Percentiles rank a stretch among this genome's conserved stretches.
phyloP scores from a whole-genome alignment of 140 eudicot species.

The Oenanthe javanica region DNA sequence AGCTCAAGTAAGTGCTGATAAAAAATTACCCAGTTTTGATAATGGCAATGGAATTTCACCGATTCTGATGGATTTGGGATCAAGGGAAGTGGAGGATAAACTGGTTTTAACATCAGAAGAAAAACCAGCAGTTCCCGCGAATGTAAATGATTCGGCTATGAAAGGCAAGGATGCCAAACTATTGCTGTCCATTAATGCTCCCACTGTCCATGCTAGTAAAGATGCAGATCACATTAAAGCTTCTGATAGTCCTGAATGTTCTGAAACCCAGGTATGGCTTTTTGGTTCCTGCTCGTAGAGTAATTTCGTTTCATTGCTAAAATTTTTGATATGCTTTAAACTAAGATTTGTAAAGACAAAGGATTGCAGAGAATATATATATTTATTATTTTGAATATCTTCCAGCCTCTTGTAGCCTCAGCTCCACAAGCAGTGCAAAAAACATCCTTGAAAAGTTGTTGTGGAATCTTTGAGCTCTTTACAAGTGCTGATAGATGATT shows the following conservation, averaged over 20 bases:
- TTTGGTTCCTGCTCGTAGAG: background rate
- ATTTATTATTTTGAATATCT: background rate
- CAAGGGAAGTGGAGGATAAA: slow-evolving; percentile 2
- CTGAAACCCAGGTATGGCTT: slow-evolving; percentile 42
- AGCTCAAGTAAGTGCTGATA: slow-evolving; percentile 24
- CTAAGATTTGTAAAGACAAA: background rate
- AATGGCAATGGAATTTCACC: slow-evolving; percentile 13
- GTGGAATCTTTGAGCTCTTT: slow-evolving; percentile 81
- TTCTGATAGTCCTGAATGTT: slow-evolving; percentile 21
- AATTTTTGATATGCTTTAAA: background rate
- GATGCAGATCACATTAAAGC: slow-evolving; percentile 35
- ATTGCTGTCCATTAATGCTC: background rate
- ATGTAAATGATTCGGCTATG: slow-evolving; percentile 18
- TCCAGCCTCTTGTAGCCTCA: slow-evolving; percentile 54
- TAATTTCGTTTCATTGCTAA: background rate
- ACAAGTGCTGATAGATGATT: slow-evolving; percentile 57
- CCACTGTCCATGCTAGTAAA: slow-evolving; percentile 13
- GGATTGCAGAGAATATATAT: background rate
- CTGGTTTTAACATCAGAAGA: background rate
- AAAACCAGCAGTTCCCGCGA: background rate
- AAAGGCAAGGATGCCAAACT: slow-evolving; percentile 14
- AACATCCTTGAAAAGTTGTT: slow-evolving; percentile 83
- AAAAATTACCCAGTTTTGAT: slow-evolving; percentile 11
- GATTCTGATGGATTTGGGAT: slow-evolving; percentile 3
- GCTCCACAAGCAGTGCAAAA: slow-evolving; percentile 36